These are phyloP conservation scores for Monosporascus sp. DNA, from an alignment of 2,329 filamentous ascomycete species.

Conservation along the genomic window DNA sequence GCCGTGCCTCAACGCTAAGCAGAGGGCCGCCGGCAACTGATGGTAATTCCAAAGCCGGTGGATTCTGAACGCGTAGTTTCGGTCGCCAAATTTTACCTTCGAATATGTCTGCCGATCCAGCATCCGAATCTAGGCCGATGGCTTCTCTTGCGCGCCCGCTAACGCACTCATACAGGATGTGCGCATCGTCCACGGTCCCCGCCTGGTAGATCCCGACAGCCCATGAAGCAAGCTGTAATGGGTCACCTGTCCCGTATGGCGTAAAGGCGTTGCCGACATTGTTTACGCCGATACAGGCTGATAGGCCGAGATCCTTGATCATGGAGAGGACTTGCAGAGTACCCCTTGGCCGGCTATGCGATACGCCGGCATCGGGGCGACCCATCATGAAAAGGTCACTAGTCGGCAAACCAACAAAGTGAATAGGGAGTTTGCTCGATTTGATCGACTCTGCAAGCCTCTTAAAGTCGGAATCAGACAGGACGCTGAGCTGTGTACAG, in stretches of 20 bases:
- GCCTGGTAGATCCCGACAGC: conserved; percentile 65
- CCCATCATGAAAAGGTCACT: conserved; percentile 72
- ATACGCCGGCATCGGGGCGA: conserved; percentile 26
- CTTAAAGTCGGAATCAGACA: conserved; percentile 44
- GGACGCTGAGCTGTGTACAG: conserved; percentile 61
- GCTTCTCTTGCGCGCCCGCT: too few relatives aligned
- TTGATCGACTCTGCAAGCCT: conserved; percentile 43
- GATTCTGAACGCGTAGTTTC: too few relatives aligned
- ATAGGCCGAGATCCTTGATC: conserved; percentile 52
- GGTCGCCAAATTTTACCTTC: too few relatives aligned
- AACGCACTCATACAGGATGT: too few relatives aligned
- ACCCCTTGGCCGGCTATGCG: conserved; percentile 41
- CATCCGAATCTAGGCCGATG: too few relatives aligned
- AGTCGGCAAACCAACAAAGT: conserved; percentile 65
- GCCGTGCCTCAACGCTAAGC: too few relatives aligned
- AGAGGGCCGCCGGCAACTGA: too few relatives aligned
- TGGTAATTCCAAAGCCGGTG: too few relatives aligned
- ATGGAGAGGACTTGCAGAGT: conserved; percentile 59
- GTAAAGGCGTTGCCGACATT: conserved; percentile 75
- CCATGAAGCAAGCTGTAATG: conserved; percentile 56
- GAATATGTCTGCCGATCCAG: too few relatives aligned
- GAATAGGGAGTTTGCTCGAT: conserved; percentile 47
- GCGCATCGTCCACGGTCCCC: conserved; percentile 53
- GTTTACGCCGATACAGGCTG: conserved; percentile 61
- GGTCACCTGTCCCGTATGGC: conserved; percentile 63